These are phyloP conservation scores for Oryza glaberrima DNA, from an alignment of 176 grass and related monocot genomes.

Conservation along the genomic window DNA sequence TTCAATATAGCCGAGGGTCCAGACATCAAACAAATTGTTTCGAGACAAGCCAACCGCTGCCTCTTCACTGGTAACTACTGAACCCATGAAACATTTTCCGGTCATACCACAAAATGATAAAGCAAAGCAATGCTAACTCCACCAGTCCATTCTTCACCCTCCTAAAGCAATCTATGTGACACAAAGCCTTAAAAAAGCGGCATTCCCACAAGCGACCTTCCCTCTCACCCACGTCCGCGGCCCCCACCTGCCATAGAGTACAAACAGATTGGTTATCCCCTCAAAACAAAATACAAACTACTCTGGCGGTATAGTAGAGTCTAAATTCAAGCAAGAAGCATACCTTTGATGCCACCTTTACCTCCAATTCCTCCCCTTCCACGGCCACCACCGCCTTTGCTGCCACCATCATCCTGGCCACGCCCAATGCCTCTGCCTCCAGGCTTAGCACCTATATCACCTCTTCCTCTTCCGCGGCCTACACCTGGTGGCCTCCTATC, in stretches of 20 bases:
- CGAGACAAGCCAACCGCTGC: not conserved
- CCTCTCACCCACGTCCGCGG: constrained; percentile 70
- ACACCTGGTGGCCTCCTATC: constrained; percentile 97
- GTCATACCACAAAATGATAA: constrained; percentile 23
- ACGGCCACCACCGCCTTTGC: constrained; percentile 63
- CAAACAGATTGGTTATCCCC: constrained; percentile 1
- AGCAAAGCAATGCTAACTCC: constrained; percentile 34
- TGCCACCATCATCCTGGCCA: constrained; percentile 78
- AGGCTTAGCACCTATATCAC: constrained; percentile 58
- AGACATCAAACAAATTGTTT: constrained; percentile 31
- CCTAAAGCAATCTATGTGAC: constrained; percentile 57
- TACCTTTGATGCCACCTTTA: constrained; percentile 79
- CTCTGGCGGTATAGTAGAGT: not conserved
- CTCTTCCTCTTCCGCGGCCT: constrained; percentile 92
- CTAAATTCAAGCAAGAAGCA: not conserved
- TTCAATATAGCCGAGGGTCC: not conserved
- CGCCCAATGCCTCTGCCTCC: constrained; percentile 73
- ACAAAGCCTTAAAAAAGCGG: constrained; percentile 64
- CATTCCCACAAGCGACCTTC: constrained; percentile 25
- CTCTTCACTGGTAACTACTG: not conserved
- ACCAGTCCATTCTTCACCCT: constrained; percentile 47
- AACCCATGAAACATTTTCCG: constrained; percentile 16
- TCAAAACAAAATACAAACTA: not conserved
- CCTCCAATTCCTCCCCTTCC: constrained; percentile 69
- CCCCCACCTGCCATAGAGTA: constrained; percentile 64